phyloP scores from a whole-genome alignment of 208 protist genomes.

The Trichomonas tenax region DNA sequence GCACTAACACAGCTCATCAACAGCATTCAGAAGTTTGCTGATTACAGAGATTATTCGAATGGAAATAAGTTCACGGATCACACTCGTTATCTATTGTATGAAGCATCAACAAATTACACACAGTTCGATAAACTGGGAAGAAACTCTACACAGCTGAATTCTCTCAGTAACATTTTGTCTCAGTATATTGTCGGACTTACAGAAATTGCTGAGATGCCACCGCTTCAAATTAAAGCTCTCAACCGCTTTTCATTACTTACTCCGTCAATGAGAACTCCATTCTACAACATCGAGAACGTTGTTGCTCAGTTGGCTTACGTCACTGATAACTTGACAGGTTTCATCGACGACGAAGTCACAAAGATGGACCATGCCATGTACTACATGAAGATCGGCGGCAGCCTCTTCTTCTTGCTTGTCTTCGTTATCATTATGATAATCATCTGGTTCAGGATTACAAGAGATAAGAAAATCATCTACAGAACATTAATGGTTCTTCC shows the following conservation, averaged over 20 bases:
- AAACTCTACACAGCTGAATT: no score
- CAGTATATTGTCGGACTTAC: neutral
- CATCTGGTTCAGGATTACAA: neutral
- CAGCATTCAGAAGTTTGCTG: neutral
- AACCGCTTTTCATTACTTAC: no score
- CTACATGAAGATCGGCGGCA: no score
- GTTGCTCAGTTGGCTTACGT: neutral
- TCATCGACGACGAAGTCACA: neutral
- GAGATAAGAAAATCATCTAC: neutral
- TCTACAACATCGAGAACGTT: neutral
- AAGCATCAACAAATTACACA: neutral
- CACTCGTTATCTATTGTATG: neutral
- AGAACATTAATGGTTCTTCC: neutral
- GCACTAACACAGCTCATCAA: neutral
- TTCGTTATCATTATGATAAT: neutral
- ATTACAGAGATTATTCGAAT: neutral
- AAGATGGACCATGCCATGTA: neutral
- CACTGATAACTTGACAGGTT: neutral
- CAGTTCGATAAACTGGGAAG: no score
- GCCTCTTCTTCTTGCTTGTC: neutral
- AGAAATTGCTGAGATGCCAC: neutral
- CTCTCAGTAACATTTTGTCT: neutral
- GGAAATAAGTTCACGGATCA: neutral
- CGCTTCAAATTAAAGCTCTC: no score
- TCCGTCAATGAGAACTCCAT: neutral